A percentile compares a stretch with the other conserved stretches of the same genome.
These are phyloP conservation scores for Decorospora gaudefroyi DNA, from an alignment of 2,329 filamentous ascomycete genomes.

Conservation along the genomic window DNA sequence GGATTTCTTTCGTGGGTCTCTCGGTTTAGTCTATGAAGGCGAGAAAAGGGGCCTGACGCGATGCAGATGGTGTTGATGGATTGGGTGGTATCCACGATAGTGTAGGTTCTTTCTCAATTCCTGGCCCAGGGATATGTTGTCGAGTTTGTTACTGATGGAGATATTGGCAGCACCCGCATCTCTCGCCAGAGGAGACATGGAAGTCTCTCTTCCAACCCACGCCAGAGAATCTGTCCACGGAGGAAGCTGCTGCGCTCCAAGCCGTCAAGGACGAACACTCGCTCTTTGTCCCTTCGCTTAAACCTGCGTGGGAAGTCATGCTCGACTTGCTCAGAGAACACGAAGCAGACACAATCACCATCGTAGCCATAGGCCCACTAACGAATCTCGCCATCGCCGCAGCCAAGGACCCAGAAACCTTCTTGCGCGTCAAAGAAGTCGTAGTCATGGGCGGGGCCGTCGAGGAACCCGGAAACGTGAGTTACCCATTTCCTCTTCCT, in stretches of 20 bases:
- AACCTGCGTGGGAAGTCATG: constrained; percentile 80
- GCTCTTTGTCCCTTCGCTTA: constrained; percentile 74
- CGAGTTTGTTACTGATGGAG: constrained; percentile 3
- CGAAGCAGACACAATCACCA: constrained; percentile 81
- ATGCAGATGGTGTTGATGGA: constrained; percentile 54
- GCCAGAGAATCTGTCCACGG: constrained; percentile 37
- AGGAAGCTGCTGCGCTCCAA: constrained; percentile 43
- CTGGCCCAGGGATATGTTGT: not conserved
- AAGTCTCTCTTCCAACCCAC: constrained; percentile 51
- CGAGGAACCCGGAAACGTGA: constrained; percentile 73
- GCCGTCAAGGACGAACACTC: constrained; percentile 49
- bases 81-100: constrained; percentile 56
- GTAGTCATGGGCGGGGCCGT: constrained; percentile 95
- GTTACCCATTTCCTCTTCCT: constrained; percentile 7
- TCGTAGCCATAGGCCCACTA: constrained; percentile 85
- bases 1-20: constrained; percentile 75
- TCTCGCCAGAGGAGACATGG: constrained; percentile 55
- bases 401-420: constrained; percentile 83
- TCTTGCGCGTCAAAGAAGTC: constrained; percentile 85
- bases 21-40: fast-evolving
- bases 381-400: constrained; percentile 94
- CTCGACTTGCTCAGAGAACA: constrained; percentile 82
- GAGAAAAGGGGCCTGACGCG: constrained; percentile 10
- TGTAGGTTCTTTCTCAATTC: constrained; percentile 29
- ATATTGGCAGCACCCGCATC: constrained; percentile 55